Percentiles rank a stretch among this genome's conserved stretches.
phyloP scores from a whole-genome alignment of 495 filamentous ascomycete genomes.

The Xylaria cubensis region DNA sequence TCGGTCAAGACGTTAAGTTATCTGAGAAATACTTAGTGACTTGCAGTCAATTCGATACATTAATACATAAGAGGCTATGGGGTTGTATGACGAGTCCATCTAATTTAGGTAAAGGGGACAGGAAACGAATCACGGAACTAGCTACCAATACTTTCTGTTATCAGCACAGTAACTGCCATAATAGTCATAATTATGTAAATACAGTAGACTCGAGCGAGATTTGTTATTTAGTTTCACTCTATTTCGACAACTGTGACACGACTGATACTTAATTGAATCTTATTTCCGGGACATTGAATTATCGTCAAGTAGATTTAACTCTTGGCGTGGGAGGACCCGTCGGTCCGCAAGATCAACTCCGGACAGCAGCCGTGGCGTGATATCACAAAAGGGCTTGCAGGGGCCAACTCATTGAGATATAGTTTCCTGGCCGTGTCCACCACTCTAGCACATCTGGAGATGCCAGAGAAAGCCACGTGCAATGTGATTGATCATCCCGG shows the following conservation, averaged over 20 bases:
- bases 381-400: constrained; percentile 17
- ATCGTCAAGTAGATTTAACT: neutral
- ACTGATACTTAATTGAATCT: neutral
- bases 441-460: neutral
- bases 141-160: neutral
- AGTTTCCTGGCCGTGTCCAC: neutral
- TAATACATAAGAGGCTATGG: neutral
- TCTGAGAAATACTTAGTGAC: neutral
- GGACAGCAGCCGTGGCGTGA: constrained; percentile 5
- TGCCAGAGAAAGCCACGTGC: constrained; percentile 2
- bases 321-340: neutral
- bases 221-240: neutral
- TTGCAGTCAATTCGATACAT: neutral
- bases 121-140: neutral
- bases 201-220: neutral
- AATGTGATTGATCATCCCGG: constrained; percentile 5
- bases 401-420: neutral
- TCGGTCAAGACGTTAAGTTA: neutral
- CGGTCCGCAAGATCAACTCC: neutral
- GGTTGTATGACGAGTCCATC: neutral
- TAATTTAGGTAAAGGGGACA: neutral
- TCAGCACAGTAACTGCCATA: neutral
- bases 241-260: neutral
- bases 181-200: neutral
- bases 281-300: neutral